Percentiles rank a stretch among this genome's conserved stretches.
Evolutionary conservation across 345 rosid species (phyloP).

Genomic region (Salix caprea): DNA sequence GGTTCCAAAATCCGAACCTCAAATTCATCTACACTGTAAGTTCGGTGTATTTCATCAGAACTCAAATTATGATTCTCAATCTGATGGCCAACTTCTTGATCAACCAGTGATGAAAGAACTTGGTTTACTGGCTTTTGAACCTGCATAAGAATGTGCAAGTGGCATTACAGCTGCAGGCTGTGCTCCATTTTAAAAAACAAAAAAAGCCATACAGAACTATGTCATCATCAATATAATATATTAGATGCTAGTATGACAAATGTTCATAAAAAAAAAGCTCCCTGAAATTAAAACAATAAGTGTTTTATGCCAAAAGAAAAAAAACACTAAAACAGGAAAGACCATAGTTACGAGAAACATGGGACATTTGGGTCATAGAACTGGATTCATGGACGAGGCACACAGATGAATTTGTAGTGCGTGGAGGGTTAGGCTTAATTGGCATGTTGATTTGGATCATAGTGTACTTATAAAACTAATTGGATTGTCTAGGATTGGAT

Average conservation of each 20-base stretch:
- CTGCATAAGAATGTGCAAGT: constrained; percentile 34
- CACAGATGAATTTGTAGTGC: too few species aligned
- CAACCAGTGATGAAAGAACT: constrained; percentile 85
- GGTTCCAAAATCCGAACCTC: constrained; percentile 92
- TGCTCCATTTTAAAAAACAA: not conserved
- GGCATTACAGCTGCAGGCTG: constrained; percentile 12
- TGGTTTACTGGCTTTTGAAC: constrained; percentile 83
- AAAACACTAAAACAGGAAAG: too few species aligned
- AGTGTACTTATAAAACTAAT: too few species aligned
- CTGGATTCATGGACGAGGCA: too few species aligned
- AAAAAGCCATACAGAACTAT: not conserved
- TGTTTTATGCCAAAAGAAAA: too few species aligned
- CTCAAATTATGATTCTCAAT: constrained; percentile 71
- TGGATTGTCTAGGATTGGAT: too few species aligned
- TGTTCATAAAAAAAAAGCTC: not conserved
- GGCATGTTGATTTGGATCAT: too few species aligned
- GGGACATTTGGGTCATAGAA: too few species aligned
- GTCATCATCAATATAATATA: too few species aligned
- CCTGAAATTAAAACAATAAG: too few species aligned
- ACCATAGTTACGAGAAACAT: too few species aligned
- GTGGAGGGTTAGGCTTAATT: too few species aligned
- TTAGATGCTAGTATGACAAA: not conserved
- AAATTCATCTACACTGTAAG: constrained; percentile 80
- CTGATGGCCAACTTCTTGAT: constrained; percentile 93
- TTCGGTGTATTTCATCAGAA: constrained; percentile 67